phyloP scores from a whole-genome alignment of 2,329 filamentous ascomycete species.

The Fusarium pseudoanthophilum region DNA sequence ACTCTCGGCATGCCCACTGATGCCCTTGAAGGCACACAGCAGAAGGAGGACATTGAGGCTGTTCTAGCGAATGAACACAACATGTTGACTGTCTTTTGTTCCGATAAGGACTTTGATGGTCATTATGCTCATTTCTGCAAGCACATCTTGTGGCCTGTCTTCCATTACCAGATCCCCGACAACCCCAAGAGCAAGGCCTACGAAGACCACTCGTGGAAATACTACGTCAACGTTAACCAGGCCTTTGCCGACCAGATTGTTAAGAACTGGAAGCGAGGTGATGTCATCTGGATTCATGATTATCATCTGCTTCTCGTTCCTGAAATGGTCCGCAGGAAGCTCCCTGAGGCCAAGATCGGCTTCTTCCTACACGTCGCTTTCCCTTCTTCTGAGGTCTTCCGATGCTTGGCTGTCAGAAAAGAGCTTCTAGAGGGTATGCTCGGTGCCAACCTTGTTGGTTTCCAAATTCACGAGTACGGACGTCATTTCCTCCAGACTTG shows the following conservation, averaged over 20 bases:
- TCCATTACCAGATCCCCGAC: conserved; percentile 98
- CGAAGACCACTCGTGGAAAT: conserved; percentile 95
- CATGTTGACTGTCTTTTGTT: conserved; percentile 85
- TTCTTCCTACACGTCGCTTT: conserved; percentile 97
- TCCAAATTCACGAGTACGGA: conserved; percentile 93
- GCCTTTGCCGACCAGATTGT: conserved; percentile 92
- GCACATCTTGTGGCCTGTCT: conserved; percentile 96
- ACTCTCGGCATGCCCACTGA: conserved; percentile 96
- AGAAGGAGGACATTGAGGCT: conserved; percentile 86
- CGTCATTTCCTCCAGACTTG: conserved; percentile 96
- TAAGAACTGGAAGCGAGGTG: conserved; percentile 91
- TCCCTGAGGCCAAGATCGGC: conserved; percentile 93
- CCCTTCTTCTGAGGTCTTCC: conserved; percentile 94
- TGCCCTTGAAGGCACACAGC: conserved; percentile 76
- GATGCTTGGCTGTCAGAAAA: conserved; percentile 87
- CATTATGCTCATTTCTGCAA: conserved; percentile 98
- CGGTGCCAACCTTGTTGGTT: conserved; percentile 90
- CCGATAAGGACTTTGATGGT: conserved; percentile 91
- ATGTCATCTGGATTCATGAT: conserved; percentile 95
- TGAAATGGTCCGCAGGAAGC: conserved; percentile 86
- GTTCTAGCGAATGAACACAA: conserved; percentile 83
- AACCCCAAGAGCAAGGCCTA: conserved; percentile 99
- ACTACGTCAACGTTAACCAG: conserved; percentile 92
- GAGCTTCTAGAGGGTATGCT: conserved; percentile 92
- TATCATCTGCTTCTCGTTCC: conserved; percentile 94